Base-by-base conservation (phyloP, 169 alveolate genomes). In the Cryptosporidium meleagridis region DNA sequence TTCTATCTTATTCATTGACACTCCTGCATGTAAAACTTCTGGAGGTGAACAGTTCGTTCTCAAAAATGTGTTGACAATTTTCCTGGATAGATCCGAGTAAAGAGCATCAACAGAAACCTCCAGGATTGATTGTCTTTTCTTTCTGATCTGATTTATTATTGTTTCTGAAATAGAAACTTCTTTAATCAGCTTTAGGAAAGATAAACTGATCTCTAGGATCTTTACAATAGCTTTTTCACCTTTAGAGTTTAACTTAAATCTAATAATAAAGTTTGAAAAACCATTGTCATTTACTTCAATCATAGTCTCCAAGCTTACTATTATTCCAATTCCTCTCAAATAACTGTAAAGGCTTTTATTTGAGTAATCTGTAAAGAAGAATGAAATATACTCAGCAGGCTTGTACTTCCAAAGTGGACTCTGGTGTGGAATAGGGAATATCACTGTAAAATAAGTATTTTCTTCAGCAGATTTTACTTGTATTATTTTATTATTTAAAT, bases 391-490 rank as follows among this genome's bases (percentile, higher is more conserved):
- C 33, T 80, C 68, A 18, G 89, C 67, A 12, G 68, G 68, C 2
- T 80, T 80, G 39, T 61, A 80, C 52, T 44, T 80, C 89, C 89
- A 80, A 41, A 62, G 55, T 26, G 67, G 55, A 26, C 33, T 48
- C 51, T 80, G 89, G 39, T 80, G 65, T 1, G 73, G 80, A 26
- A 80, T 80, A 3, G 89, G 89, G 35, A 80, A 80, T 6, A 80
- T 45, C 33, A 80, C 21, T 8, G 75, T 62, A 16, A 80, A 48
- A 44, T 21, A 12, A 4, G 59, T 65, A 1, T 33, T 29, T 12
- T 65, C 68, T 12, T 26, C 39, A 1, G 70, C 26, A 3, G 80
- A 44, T 33, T 65, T 80, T 18, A 80, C 51, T 33, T 44, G 69
- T 10, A 80, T 62, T 3, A 80, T 23, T n/a, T 80, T 80, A 37